These are phyloP conservation scores for Lathyrus oleraceus DNA, from an alignment of 306 rosid genomes.

Conservation along the genomic window DNA sequence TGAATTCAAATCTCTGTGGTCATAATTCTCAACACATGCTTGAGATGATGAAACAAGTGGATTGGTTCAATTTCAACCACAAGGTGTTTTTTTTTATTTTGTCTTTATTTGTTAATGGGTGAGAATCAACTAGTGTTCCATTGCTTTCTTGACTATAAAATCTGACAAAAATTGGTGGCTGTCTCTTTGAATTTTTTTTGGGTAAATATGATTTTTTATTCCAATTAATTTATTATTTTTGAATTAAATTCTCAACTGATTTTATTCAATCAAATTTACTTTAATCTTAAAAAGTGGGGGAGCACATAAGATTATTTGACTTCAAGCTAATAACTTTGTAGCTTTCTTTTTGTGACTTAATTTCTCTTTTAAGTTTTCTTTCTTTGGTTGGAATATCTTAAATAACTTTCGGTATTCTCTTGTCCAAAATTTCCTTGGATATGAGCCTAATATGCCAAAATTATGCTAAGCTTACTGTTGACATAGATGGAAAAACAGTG, in stretches of 20 bases:
- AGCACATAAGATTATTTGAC: background rate
- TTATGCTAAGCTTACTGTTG: background rate
- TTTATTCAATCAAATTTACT: too few species aligned
- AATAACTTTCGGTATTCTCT: background rate
- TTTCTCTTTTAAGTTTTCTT: background rate
- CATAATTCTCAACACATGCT: constrained; percentile 33
- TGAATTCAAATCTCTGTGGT: constrained; percentile 36
- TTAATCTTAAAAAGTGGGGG: background rate
- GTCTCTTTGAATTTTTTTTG: constrained; percentile 5
- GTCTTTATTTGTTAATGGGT: background rate
- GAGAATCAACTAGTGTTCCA: constrained; percentile 1
- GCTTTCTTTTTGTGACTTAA: constrained; percentile 1
- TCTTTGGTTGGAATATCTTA: background rate
- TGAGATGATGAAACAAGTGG: background rate
- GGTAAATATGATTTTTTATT: too few species aligned
- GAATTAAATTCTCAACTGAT: too few species aligned
- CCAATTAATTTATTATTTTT: too few species aligned
- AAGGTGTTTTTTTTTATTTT: constrained; percentile 13
- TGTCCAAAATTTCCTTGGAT: background rate
- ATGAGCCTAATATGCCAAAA: background rate
- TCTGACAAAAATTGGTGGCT: constrained; percentile 19
- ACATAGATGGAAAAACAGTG: background rate
- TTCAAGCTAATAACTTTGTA: background rate
- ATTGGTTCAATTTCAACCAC: constrained; percentile 36
- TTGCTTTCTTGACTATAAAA: constrained; percentile 25